Base-by-base conservation (phyloP, 2,329 filamentous ascomycete genomes). In the Talaromyces sp. region DNA sequence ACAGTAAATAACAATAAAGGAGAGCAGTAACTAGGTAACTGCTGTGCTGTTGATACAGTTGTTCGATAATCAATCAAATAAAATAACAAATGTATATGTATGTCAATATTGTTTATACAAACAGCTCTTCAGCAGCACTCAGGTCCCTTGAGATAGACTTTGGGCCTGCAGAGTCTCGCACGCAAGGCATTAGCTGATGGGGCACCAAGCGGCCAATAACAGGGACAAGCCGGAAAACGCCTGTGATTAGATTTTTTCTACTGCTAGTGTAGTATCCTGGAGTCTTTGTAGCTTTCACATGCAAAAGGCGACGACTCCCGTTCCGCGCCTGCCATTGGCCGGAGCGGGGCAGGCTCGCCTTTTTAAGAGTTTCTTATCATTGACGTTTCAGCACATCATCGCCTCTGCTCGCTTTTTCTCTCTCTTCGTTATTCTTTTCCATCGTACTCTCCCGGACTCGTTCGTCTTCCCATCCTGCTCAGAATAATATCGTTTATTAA, bases 281-380 rank as follows among this genome's bases (percentile, higher is more conserved):
- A 22, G 10, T 22, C 7, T 10, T 10, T 22, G n/a, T 1, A 19
- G 27, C n/a, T 39, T 56, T 62, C 61, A 62, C 61, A 62, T 62
- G 61, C 61, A 53, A 59, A 57, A 60, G 44, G 57, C 61, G 36
- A 62, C 44, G 27, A 7, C 15, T 6, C 33, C 13, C 28, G 28
- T 28, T 62, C 51, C 55, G 55, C 58, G 60, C n/a, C 30, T n/a
- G 33, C 49, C 30, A 62, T 62, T 62, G 60, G 60, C 19, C 22
- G 1, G 56, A 58, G 59, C 17, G 49, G 42, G 15, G 55, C 44
- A n/a, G 51, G 60, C 60, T 56, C 57, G 56, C 55, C 55, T 19
- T 30, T 58, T 57, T 19, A 17, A 58, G 27, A 28, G 28, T n/a
- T n/a, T 22, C 44, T 47, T 32, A 32, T 58, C 56, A 47, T 58